Evolutionary conservation across 768 basidiomycete genomes (phyloP).

Genomic region (Rhodosporidiobolus sp.): DNA sequence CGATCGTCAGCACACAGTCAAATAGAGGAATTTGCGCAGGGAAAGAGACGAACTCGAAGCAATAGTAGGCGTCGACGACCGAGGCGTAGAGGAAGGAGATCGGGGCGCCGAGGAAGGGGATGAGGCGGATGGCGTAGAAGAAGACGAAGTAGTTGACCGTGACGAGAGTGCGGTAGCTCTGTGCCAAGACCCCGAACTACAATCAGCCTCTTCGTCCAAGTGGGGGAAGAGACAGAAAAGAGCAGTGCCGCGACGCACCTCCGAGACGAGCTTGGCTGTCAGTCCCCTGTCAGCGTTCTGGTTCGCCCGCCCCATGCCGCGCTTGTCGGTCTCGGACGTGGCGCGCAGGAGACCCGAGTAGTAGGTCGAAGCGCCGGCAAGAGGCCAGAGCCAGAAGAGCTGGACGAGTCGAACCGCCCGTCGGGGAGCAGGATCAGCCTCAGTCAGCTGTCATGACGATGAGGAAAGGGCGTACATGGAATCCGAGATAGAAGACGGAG

Average conservation of each 20-base stretch:
- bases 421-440: neutral
- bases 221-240: neutral
- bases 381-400: slow-evolving; percentile 72
- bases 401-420: slow-evolving; percentile 53
- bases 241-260: slow-evolving; percentile 16
- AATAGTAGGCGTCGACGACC: slow-evolving; percentile 89
- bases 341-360: slow-evolving; percentile 59
- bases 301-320: slow-evolving; percentile 8
- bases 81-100: slow-evolving; percentile 71
- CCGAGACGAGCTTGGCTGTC: slow-evolving; percentile 25
- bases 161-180: slow-evolving; percentile 70
- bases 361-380: slow-evolving; percentile 72
- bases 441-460: too few species aligned
- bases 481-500: slow-evolving; percentile 37
- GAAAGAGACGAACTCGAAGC: slow-evolving; percentile 65
- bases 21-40: slow-evolving; percentile 1
- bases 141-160: slow-evolving; percentile 69
- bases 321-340: slow-evolving; percentile 21
- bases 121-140: slow-evolving; percentile 61
- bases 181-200: neutral
- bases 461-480: slow-evolving; percentile 28
- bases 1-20: neutral
- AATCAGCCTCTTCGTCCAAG: neutral
- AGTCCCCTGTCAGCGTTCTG: slow-evolving; percentile 2
- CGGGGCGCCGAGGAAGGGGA: slow-evolving; percentile 64